Percentiles rank a stretch among this genome's conserved stretches.
Conservation (phyloP, 257 asterid species). For the Forsythia suspensa region DNA sequence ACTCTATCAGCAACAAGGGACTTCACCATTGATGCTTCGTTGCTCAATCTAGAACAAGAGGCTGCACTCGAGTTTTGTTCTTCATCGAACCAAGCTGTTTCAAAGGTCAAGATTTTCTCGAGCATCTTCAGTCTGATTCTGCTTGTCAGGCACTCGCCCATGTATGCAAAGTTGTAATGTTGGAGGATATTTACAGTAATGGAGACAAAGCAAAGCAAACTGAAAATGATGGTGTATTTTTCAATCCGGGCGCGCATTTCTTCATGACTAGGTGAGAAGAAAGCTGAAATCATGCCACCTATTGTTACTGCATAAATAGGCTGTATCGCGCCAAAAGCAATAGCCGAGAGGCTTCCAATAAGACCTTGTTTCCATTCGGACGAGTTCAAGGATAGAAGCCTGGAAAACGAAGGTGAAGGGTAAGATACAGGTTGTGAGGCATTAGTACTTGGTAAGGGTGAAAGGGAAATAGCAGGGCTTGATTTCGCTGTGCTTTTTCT, state of each 20-base stretch:
- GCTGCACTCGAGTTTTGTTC: slow-evolving; percentile 71
- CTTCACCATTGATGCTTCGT: slow-evolving; percentile 77
- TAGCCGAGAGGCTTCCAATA: slow-evolving; percentile 62
- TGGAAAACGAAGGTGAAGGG: slow-evolving; percentile 53
- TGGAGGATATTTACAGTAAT: slow-evolving; percentile 60
- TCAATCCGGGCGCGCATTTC: slow-evolving; percentile 61
- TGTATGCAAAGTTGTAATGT: slow-evolving; percentile 72
- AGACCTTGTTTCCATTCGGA: slow-evolving; percentile 82
- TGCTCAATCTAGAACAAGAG: slow-evolving; percentile 57
- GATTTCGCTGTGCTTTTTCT: slow-evolving; percentile 53
- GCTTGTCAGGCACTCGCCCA: slow-evolving; percentile 74
- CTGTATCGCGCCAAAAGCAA: slow-evolving; percentile 69
- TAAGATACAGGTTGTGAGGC: slow-evolving; percentile 22
- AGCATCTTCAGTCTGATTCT: slow-evolving; percentile 60
- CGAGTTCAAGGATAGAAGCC: slow-evolving; percentile 54
- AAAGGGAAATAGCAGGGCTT: slow-evolving; percentile 53
- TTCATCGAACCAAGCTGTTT: slow-evolving; percentile 79
- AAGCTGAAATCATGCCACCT: slow-evolving; percentile 80
- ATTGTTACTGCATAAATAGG: slow-evolving; percentile 79
- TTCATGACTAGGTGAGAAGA: slow-evolving; percentile 50
- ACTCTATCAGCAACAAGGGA: slow-evolving; percentile 77
- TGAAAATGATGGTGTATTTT: slow-evolving; percentile 49
- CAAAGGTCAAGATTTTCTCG: slow-evolving; percentile 63
- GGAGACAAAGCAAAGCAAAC: slow-evolving; percentile 57
- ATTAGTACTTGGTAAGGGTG: slow-evolving; percentile 36